Base-by-base conservation (phyloP, 2,329 filamentous ascomycete species). In the Pseudocercospora musae region DNA sequence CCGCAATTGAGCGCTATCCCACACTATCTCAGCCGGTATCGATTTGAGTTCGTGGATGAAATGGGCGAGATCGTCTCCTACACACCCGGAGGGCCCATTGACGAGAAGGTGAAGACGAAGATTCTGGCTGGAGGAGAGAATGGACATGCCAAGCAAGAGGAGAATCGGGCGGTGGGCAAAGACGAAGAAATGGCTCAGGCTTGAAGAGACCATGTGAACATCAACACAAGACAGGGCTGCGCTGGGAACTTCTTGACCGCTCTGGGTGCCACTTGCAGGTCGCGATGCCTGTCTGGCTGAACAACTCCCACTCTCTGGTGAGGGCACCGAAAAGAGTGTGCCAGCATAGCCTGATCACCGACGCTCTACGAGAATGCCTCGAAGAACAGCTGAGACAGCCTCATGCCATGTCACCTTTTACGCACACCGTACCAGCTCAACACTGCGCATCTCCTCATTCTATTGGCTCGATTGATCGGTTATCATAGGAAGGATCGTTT, bases 31-130 rank as follows among this genome's bases (percentile, higher is more conserved):
- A 96, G 92, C 67, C 85, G 92, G 59, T 99, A 98, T 80, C 96
- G 97, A 78, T 98, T 98, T 74, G 93, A 99, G 74, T 98, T 96
- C 71, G 89, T 98, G 49, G 92, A 99, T 75, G 95, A 99, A 78
- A 85, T 91, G 54, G 94, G 92, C 62, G 89, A 96, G 60, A 88
- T 96, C 6, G 90, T 94, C 27, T 68, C 68, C 3, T 73, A 69
- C 64, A 74, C 72, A 25, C 72, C 72, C 3, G 72, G 72, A 31
- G 69, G 68, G 2, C 62, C 65, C 13, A 66, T 73, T 46, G 71
- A 73, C 57, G 70, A 68, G 57, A 69, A 66, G 57, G 72, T 74
- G 11, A 68, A 65, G 65, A 72, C 69, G 42, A 72, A 71, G 61
- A 70, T 74, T 13, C 50, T 74, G 60, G 72, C 71, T n/a, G 72